Base-by-base conservation (phyloP, 2,329 filamentous ascomycete genomes). In the Fusarium sp. region DNA sequence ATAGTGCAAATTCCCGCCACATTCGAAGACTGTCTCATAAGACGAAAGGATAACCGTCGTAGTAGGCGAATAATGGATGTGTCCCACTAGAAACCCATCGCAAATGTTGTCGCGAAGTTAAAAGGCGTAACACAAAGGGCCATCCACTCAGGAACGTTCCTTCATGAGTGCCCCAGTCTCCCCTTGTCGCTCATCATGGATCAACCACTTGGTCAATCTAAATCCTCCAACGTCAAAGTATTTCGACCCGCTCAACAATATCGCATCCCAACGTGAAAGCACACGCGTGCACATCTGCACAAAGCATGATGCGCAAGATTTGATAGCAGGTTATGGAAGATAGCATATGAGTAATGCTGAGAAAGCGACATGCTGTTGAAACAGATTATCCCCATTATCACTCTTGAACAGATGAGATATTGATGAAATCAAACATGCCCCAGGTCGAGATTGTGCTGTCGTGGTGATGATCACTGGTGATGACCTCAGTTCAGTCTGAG, bases 141-240 rank as follows among this genome's bases (percentile, higher is more conserved):
- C 28, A 48, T 29, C 49, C 47, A 28, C 28, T 38, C 31, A 49
- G 52, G 24, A 48, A 53, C 43, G 43, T 49, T 44, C 42, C 48
- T 47, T 46, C 57, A 54, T 42, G 50, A 54, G 41, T 39, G 35
- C 18, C 54, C 52, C 28, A 23, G 39, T 24, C 58, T 55, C 49
- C 49, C 57, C 43, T 63, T 70, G 50, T 67, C 33, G 42, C 23
- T 44, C 49, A 38, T 42, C 49, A 37, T 33, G 31, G 41, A 49
- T 70, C 52, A 52, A 63, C 66, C 66, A 42, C 66, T 69, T 68
- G 66, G 66, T 49, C 44, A 24, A 57, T 57, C 63, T 46, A 48
- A 52, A 44, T 49, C 57, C 49, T 57, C 44, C 38, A 42, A 39
- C 49, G 53, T 50, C 23, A 38, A 59, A 44, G 24, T 23, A 42